phyloP scores from a whole-genome alignment of 2,329 filamentous ascomycete species.

The Aspergillus sp. region DNA sequence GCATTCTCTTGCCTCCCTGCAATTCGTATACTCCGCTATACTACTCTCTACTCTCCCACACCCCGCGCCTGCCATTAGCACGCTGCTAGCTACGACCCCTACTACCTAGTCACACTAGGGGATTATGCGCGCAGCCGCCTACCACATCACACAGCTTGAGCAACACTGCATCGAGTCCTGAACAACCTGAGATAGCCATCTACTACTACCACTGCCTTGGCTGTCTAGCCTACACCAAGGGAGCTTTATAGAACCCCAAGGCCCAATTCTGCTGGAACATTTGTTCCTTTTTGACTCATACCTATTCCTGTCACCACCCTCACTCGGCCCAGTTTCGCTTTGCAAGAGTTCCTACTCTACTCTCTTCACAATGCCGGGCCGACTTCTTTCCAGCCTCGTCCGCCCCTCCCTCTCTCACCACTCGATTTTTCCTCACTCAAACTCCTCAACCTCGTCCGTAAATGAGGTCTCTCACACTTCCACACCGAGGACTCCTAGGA shows the following conservation, averaged over 20 bases:
- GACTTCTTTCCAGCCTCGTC: slow-evolving; percentile 41
- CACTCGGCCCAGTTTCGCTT: no score
- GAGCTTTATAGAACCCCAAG: neutral
- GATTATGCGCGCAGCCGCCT: slow-evolving; percentile 23
- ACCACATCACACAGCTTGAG: slow-evolving; percentile 18
- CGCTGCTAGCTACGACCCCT: neutral
- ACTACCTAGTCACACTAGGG: neutral
- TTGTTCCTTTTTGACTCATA: neutral
- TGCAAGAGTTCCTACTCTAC: neutral
- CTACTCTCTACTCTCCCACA: neutral
- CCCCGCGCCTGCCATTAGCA: slow-evolving; percentile 7
- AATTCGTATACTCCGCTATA: neutral
- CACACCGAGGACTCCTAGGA: slow-evolving; percentile 26
- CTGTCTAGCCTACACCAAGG: neutral
- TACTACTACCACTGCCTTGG: neutral
- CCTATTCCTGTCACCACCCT: no score
- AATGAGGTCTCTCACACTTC: slow-evolving; percentile 31
- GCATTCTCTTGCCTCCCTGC: neutral
- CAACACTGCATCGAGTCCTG: slow-evolving; percentile 28
- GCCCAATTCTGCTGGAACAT: neutral
- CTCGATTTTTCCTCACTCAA: slow-evolving; percentile 32
- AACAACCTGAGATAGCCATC: slow-evolving; percentile 4
- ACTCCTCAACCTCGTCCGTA: slow-evolving; percentile 37
- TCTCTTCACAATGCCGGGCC: slow-evolving; percentile 38
- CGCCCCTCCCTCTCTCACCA: slow-evolving; percentile 34